These are phyloP conservation scores for Leccinum incarnatum DNA, from an alignment of 768 basidiomycete genomes.

Conservation along the genomic window DNA sequence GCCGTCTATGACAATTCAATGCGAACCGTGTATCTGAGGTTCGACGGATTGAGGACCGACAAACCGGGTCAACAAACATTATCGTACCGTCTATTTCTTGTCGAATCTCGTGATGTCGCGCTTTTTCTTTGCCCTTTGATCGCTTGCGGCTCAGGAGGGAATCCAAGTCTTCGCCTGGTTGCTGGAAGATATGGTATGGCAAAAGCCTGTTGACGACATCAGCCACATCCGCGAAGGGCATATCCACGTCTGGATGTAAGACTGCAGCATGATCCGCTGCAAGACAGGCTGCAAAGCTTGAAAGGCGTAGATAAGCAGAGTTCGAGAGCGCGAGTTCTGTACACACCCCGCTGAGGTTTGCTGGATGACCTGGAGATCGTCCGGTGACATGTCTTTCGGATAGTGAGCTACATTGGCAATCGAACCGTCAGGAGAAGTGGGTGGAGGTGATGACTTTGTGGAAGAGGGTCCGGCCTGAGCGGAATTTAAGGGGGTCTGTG, in stretches of 20 bases:
- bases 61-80: background rate
- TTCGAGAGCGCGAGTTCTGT: background rate
- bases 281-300: slow-evolving; percentile 54
- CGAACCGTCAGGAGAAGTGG: slow-evolving; percentile 23
- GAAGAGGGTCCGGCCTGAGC: slow-evolving; percentile 28
- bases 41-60: slow-evolving; percentile 3
- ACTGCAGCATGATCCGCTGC: slow-evolving; percentile 61
- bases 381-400: slow-evolving; percentile 41
- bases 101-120: slow-evolving; percentile 40
- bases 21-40: slow-evolving; percentile 66
- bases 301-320: slow-evolving; percentile 17
- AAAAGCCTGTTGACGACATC: slow-evolving; percentile 72
- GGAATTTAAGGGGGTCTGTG: slow-evolving; percentile 10
- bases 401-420: slow-evolving; percentile 18
- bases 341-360: slow-evolving; percentile 52
- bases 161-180: slow-evolving; percentile 64
- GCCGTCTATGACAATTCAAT: slow-evolving; percentile 60
- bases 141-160: slow-evolving; percentile 18
- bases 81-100: slow-evolving; percentile 52
- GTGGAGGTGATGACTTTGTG: slow-evolving; percentile 7
- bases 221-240: slow-evolving; percentile 57
- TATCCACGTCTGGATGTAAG: slow-evolving; percentile 64
- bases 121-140: slow-evolving; percentile 67
- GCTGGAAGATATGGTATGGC: slow-evolving; percentile 79
- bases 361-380: slow-evolving; percentile 49